Conservation (phyloP, 306 rosid species). For the Herpetospermum pedunculosum region DNA sequence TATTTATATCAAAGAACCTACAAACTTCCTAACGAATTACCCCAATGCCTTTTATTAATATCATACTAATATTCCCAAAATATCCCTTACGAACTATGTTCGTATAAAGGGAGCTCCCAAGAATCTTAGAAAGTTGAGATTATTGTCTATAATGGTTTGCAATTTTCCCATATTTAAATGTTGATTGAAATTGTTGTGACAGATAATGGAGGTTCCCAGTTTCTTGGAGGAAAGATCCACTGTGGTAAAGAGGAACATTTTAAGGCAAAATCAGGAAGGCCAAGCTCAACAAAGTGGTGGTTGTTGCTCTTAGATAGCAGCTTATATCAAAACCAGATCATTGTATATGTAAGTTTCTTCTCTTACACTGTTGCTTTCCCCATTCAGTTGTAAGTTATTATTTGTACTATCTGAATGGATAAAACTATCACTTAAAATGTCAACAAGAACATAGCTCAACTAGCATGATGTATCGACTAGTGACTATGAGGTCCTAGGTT, state of each 20-base stretch:
- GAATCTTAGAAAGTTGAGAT: background rate
- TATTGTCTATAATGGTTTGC: background rate
- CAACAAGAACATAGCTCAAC: too few species aligned
- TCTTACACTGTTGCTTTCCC: background rate
- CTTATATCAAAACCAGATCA: conserved; percentile 13
- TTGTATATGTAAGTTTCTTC: conserved; percentile 31
- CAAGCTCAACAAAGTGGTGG: conserved; percentile 28
- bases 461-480: too few species aligned
- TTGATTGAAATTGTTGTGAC: background rate
- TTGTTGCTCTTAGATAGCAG: conserved; percentile 47
- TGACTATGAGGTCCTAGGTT: too few species aligned
- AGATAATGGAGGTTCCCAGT: conserved; percentile 90
- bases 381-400: background rate
- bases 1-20: too few species aligned
- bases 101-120: background rate
- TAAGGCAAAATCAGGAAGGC: conserved; percentile 48
- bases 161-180: background rate
- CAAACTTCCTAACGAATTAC: too few species aligned
- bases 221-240: conserved; percentile 78
- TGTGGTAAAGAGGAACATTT: conserved; percentile 36
- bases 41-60: too few species aligned
- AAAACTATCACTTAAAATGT: background rate
- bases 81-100: too few species aligned
- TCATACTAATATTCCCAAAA: too few species aligned
- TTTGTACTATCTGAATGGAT: background rate